A percentile compares a stretch with the other conserved stretches of the same genome.
Evolutionary conservation across 306 rosid species (phyloP).

Genomic region (Potentilla sterilis): DNA sequence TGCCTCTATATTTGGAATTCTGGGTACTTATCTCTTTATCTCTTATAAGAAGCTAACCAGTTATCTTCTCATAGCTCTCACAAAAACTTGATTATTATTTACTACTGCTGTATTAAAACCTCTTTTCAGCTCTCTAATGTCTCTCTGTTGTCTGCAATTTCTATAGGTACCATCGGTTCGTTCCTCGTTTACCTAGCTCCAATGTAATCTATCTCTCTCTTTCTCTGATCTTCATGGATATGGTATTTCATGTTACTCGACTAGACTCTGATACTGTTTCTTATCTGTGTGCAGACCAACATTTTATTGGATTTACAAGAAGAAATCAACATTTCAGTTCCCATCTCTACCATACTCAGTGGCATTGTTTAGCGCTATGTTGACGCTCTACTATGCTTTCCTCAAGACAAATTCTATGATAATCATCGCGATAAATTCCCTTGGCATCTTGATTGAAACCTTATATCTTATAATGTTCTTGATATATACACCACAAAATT

Average conservation of each 20-base stretch:
- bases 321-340: slow-evolving; percentile 35
- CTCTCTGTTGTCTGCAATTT: not conserved
- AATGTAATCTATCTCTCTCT: slow-evolving; percentile 24
- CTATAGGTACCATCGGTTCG: slow-evolving; percentile 31
- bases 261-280: not conserved
- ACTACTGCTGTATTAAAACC: not conserved
- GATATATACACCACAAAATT: slow-evolving; percentile 22
- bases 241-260: not conserved
- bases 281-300: slow-evolving; percentile 26
- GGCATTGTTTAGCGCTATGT: slow-evolving; percentile 38
- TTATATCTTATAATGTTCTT: slow-evolving; percentile 24
- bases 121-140: not conserved
- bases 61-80: not conserved
- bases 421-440: slow-evolving; percentile 32
- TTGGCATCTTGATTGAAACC: slow-evolving; percentile 30
- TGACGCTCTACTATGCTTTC: slow-evolving; percentile 42
- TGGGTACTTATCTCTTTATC: slow-evolving; percentile 26
- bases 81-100: not conserved
- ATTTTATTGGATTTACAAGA: slow-evolving; percentile 32
- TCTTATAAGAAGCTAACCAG: not conserved
- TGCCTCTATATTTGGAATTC: slow-evolving; percentile 39
- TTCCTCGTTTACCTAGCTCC: slow-evolving; percentile 40
- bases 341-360: slow-evolving; percentile 40
- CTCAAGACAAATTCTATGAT: slow-evolving; percentile 26
- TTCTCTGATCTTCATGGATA: not conserved